Conservation (phyloP, 352 stramenopile species). For the Phytophthora gonapodyides region DNA sequence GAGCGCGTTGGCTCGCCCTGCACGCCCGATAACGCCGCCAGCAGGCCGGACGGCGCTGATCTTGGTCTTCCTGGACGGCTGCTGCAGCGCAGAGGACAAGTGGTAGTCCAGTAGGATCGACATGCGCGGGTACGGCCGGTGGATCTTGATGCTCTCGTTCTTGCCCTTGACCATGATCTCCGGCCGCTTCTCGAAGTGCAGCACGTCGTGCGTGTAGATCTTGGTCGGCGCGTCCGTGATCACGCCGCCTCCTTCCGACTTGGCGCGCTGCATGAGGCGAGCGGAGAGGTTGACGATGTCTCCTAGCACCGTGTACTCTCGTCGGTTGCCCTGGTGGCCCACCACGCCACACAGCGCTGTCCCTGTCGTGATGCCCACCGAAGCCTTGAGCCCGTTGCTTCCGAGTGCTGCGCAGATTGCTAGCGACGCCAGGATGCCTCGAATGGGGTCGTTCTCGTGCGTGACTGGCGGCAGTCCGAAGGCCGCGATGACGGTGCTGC, state of each 20-base stretch:
- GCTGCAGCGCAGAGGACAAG: constrained; percentile 42
- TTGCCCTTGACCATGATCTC: constrained; percentile 95
- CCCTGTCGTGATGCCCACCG: constrained; percentile 92
- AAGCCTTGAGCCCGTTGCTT: constrained; percentile 76
- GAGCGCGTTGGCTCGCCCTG: constrained; percentile 26
- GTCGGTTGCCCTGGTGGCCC: constrained; percentile 87
- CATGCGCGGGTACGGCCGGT: constrained; percentile 87
- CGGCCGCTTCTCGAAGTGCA: constrained; percentile 88
- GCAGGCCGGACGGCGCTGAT: constrained; percentile 8
- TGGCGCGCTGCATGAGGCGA: constrained; percentile 91
- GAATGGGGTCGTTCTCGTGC: constrained; percentile 91
- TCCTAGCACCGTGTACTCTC: constrained; percentile 94
- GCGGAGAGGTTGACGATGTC: constrained; percentile 95
- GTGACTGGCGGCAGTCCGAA: constrained; percentile 92
- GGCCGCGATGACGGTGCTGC: constrained; percentile 93
- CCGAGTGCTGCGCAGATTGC: constrained; percentile 80
- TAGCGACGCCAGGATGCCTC: constrained; percentile 89
- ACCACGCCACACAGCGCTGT: constrained; percentile 93
- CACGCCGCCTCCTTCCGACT: constrained; percentile 81
- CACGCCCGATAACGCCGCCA: constrained; percentile 33
- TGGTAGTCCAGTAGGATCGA: constrained; percentile 82
- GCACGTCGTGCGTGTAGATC: constrained; percentile 76
- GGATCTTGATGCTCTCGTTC: constrained; percentile 90
- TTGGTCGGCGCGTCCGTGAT: constrained; percentile 91
- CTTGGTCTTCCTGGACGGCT: constrained; percentile 16